Conservation (phyloP, 345 rosid genomes). For the Geranium brycei region DNA sequence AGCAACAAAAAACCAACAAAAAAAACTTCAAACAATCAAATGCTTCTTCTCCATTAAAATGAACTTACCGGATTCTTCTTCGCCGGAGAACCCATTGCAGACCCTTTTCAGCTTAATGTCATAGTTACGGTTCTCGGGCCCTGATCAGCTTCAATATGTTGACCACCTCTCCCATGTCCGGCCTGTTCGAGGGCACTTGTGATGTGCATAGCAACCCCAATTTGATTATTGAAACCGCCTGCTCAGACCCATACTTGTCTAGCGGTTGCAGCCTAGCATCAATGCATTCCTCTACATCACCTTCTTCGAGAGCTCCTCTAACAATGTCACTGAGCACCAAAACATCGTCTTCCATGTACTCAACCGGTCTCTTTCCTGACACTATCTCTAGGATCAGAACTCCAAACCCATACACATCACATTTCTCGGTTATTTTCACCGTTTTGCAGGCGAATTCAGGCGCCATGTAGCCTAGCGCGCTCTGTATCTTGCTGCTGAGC, state of each 20-base stretch:
- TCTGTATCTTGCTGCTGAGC: slow-evolving; percentile 91
- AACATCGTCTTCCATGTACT: slow-evolving; percentile 98
- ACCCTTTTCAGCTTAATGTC: too few relatives aligned
- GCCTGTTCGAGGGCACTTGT: slow-evolving; percentile 95
- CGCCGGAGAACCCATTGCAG: slow-evolving; percentile 7
- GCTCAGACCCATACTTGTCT: slow-evolving; percentile 66
- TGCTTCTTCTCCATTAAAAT: too few relatives aligned
- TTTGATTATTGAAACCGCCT: slow-evolving; percentile 80
- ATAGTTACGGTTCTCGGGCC: too few relatives aligned
- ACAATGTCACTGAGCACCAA: slow-evolving; percentile 94
- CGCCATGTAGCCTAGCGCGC: slow-evolving; percentile 98
- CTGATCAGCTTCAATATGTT: slow-evolving; percentile 84
- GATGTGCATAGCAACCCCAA: slow-evolving; percentile 89
- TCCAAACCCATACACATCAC: slow-evolving; percentile 91
- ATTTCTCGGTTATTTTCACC: slow-evolving; percentile 88
- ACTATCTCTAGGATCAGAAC: slow-evolving; percentile 71
- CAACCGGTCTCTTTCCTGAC: slow-evolving; percentile 90
- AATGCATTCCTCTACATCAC: slow-evolving; percentile 72
- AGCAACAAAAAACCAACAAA: too few relatives aligned
- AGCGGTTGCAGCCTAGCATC: slow-evolving; percentile 39
- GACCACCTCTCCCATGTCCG: slow-evolving; percentile 93
- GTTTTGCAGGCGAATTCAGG: slow-evolving; percentile 94
- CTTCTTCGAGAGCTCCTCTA: slow-evolving; percentile 79
- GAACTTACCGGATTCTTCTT: too few relatives aligned
- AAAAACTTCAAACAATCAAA: too few relatives aligned